Evolutionary conservation across 306 rosid genomes (phyloP).

Genomic region (Castanospermum australe): DNA sequence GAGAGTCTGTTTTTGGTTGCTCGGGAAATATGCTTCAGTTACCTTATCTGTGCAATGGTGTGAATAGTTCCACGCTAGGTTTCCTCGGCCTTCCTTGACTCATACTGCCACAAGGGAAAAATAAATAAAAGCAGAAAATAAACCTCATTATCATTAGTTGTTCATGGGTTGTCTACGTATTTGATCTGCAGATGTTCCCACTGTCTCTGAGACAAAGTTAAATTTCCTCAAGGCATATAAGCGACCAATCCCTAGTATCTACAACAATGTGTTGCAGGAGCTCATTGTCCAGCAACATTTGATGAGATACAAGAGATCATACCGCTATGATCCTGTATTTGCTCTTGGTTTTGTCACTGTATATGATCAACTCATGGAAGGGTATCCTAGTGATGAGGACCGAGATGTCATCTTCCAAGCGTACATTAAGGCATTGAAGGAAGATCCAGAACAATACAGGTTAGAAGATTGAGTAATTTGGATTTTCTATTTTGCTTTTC

Average conservation of each 20-base stretch:
- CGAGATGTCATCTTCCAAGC: slow-evolving; percentile 87
- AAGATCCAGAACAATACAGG: slow-evolving; percentile 93
- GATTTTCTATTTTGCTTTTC: slow-evolving; percentile 13
- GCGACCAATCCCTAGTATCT: slow-evolving; percentile 90
- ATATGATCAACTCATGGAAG: slow-evolving; percentile 97
- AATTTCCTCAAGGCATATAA: slow-evolving; percentile 84
- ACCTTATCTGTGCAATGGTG: not conserved
- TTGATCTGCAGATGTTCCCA: slow-evolving; percentile 65
- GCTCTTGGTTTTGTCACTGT: slow-evolving; percentile 96
- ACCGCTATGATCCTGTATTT: slow-evolving; percentile 82
- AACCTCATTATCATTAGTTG: slow-evolving; percentile 7
- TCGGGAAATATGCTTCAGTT: not conserved
- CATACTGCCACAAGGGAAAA: not conserved
- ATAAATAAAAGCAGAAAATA: not conserved
- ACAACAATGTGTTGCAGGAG: slow-evolving; percentile 88
- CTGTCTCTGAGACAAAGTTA: slow-evolving; percentile 85
- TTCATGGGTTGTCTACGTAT: slow-evolving; percentile 29
- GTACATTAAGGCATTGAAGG: slow-evolving; percentile 73
- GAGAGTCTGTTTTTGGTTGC: not conserved
- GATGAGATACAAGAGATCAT: slow-evolving; percentile 86
- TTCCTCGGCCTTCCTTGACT: not conserved
- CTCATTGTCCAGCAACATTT: slow-evolving; percentile 96
- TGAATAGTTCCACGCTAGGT: not conserved
- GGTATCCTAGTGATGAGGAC: slow-evolving; percentile 91
- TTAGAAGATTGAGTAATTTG: slow-evolving; percentile 31